Conservation (phyloP, 768 basidiomycete genomes). For the Russula emetica region DNA sequence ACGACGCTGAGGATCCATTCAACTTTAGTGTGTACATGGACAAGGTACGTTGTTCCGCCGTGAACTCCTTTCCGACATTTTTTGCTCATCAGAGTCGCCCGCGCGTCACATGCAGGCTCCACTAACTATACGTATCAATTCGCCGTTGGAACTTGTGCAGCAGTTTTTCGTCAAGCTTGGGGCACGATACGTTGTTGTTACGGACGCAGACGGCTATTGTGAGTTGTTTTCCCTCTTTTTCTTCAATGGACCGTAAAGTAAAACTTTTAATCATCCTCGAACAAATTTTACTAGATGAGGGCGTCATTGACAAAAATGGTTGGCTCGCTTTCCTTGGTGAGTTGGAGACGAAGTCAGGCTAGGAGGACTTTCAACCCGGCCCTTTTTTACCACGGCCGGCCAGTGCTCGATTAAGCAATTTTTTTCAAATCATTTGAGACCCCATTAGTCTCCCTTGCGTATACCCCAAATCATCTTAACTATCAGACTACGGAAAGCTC, state of each 20-base stretch:
- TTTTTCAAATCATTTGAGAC: background rate
- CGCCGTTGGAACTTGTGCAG: conserved; percentile 88
- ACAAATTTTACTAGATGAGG: conserved; percentile 58
- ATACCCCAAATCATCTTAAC: background rate
- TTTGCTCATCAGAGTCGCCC: background rate
- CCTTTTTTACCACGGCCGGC: too few relatives aligned
- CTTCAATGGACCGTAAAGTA: background rate
- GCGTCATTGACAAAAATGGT: conserved; percentile 89
- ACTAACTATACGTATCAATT: conserved; percentile 74
- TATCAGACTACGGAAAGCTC: background rate
- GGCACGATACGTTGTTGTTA: conserved; percentile 82
- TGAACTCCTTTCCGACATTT: background rate
- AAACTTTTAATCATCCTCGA: background rate
- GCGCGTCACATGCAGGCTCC: conserved; percentile 57
- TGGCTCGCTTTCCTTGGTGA: conserved; percentile 86
- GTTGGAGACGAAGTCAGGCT: conserved; percentile 47
- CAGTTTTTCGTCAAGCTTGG: conserved; percentile 94
- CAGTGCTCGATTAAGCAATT: background rate
- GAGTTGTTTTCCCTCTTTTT: conserved; percentile 31
- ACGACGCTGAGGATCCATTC: conserved; percentile 48
- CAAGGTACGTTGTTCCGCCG: conserved; percentile 45
- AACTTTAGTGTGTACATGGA: conserved; percentile 92
- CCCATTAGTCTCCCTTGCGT: background rate
- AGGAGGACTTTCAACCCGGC: background rate
- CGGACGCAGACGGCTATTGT: conserved; percentile 81